Conservation (phyloP, 768 basidiomycete genomes). For the Coprinopsis strossmayeri region DNA sequence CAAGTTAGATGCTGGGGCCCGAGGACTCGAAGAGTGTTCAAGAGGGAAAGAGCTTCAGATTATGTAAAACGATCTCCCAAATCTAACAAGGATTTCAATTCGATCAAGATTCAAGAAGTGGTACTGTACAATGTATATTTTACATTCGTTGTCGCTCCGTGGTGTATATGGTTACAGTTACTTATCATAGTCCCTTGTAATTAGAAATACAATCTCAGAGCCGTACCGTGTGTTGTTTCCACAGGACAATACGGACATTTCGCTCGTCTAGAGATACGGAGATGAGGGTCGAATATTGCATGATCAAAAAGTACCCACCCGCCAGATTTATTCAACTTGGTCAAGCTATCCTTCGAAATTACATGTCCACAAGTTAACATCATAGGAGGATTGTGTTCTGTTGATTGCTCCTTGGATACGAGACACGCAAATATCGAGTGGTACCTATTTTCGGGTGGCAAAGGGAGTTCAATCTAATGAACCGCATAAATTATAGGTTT, state of each 20-base stretch:
- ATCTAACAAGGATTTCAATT: neutral
- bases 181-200: neutral
- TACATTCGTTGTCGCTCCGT: no score
- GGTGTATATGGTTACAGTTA: no score
- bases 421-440: constrained; percentile 98
- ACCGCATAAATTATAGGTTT: neutral
- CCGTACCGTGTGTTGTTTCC: constrained; percentile 55
- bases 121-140: no score
- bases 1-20: no score
- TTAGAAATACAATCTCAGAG: constrained; percentile 64
- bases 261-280: constrained; percentile 52
- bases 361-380: constrained; percentile 97
- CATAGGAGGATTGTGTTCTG: constrained; percentile 92
- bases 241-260: constrained; percentile 96
- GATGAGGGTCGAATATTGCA: constrained; percentile 7
- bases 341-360: constrained; percentile 85
- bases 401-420: constrained; percentile 96
- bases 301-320: constrained; percentile 32
- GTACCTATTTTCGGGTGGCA: constrained; percentile 82
- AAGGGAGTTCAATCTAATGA: constrained; percentile 84
- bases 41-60: neutral
- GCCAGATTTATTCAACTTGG: constrained; percentile 82
- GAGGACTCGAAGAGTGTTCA: no score
- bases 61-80: neutral
- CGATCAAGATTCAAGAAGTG: no score